Evolutionary conservation across 352 stramenopile species (phyloP).

Genomic region (Plasmopara muralis): DNA sequence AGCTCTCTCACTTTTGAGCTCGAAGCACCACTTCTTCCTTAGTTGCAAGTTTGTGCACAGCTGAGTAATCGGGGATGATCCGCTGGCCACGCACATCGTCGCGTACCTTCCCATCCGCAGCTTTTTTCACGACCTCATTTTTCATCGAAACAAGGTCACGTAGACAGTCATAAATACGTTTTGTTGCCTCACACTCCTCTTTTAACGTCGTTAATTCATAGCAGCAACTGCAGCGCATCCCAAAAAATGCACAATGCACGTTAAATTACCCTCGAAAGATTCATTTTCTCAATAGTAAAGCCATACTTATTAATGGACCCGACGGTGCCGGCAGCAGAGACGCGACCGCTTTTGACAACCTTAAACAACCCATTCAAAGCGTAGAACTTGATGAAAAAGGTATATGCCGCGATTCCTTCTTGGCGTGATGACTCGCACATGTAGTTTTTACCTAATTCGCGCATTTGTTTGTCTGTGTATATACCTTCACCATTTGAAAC

Average conservation of each 20-base stretch:
- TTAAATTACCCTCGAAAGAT: neutral
- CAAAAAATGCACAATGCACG: neutral
- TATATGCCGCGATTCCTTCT: slow-evolving; percentile 62
- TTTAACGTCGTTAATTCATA: slow-evolving; percentile 36
- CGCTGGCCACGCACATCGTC: slow-evolving; percentile 65
- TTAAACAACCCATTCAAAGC: slow-evolving; percentile 55
- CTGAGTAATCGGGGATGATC: slow-evolving; percentile 64
- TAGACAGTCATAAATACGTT: slow-evolving; percentile 41
- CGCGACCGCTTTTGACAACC: slow-evolving; percentile 24
- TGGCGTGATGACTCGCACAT: slow-evolving; percentile 58
- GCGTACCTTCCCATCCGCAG: slow-evolving; percentile 53
- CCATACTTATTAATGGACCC: slow-evolving; percentile 28
- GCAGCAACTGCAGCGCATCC: slow-evolving; percentile 13
- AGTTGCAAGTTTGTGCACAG: slow-evolving; percentile 49
- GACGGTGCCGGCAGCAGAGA: slow-evolving; percentile 28
- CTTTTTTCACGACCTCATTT: slow-evolving; percentile 43
- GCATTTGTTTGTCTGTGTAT: slow-evolving; percentile 69
- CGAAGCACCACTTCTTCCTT: slow-evolving; percentile 39
- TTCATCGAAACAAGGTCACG: slow-evolving; percentile 55
- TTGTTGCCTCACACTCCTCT: slow-evolving; percentile 39
- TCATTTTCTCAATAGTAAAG: neutral
- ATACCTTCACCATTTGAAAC: slow-evolving; percentile 45
- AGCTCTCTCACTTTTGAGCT: slow-evolving; percentile 33
- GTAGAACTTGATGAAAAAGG: slow-evolving; percentile 79
- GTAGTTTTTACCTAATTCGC: slow-evolving; percentile 81